Conservation (phyloP, 1,284 basidiomycete species). For the Naganishia sp. region DNA sequence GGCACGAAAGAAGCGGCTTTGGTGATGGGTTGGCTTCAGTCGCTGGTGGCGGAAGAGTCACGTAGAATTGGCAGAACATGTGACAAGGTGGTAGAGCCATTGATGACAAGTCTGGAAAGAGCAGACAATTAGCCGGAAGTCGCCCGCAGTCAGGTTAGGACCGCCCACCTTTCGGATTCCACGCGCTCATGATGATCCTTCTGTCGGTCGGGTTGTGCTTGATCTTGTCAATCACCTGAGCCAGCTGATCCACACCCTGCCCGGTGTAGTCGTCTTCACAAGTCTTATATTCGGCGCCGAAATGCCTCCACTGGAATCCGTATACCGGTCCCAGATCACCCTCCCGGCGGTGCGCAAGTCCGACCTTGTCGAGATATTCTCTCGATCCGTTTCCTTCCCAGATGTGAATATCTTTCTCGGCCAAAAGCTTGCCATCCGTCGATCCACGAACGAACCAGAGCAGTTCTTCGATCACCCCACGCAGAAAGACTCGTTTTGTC, state of each 20-base stretch:
- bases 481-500: slow-evolving; percentile 90
- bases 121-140: neutral
- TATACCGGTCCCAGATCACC: slow-evolving; percentile 97
- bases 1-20: slow-evolving; percentile 79
- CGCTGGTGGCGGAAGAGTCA: slow-evolving; percentile 67
- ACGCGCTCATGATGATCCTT: slow-evolving; percentile 92
- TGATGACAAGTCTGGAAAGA: slow-evolving; percentile 69
- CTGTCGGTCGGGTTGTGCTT: slow-evolving; percentile 90
- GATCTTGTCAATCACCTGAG: slow-evolving; percentile 86
- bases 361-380: slow-evolving; percentile 80
- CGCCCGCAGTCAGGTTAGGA: neutral
- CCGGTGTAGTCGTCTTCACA: slow-evolving; percentile 81
- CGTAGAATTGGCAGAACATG: slow-evolving; percentile 98
- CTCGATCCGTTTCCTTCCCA: slow-evolving; percentile 96
- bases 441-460: slow-evolving; percentile 86
- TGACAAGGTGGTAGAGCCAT: slow-evolving; percentile 99
- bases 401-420: slow-evolving; percentile 85
- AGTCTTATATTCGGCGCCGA: slow-evolving; percentile 84
- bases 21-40: slow-evolving; percentile 42
- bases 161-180: slow-evolving; percentile 87
- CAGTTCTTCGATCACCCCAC: slow-evolving; percentile 90
- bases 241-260: slow-evolving; percentile 90
- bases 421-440: slow-evolving; percentile 78
- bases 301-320: slow-evolving; percentile 98
- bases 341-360: slow-evolving; percentile 77